Base-by-base conservation (phyloP, 2,329 filamentous ascomycete genomes). In the Talaromyces albobiverticillius region DNA sequence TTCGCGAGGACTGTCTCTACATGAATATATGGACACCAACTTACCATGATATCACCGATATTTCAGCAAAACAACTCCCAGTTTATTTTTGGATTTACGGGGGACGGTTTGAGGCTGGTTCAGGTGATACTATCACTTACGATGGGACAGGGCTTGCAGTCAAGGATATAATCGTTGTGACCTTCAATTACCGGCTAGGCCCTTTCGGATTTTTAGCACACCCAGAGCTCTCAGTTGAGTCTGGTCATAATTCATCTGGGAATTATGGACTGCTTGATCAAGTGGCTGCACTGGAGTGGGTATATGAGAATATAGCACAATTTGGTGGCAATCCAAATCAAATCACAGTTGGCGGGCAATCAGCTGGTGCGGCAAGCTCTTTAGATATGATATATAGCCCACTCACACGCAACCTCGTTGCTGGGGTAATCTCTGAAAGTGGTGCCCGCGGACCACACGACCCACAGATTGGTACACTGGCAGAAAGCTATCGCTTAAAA, bases 311-410 rank as follows among this genome's bases (percentile, higher is more conserved):
- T 46, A 66, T 68, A 40, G 54, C 36, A 3, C 53, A 57, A 14
- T 68, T 68, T 57, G 64, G 64, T 11, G 66, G 65, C 9, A 64
- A 68, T 22, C 59, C 59, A 8, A 53, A 58, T 29, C 60, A 62
- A 9, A 59, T 67, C 4, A 56, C 60, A 14, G 51, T 62, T 2
- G 62, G 62, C 25, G 65, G 66, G 2, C 61, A 68, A 45, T 65
- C 63, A 8, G 58, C 63, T 7, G 63, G 63, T 18, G 61, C 18
- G 18, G 40, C 40, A 10, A 23, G 18, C 18, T 18, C 22, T 20
- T 22, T 20, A 13, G 11, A 18, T 16, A 42, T 23, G 40, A 11
- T 22, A 18, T 20, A 42, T 16, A 42, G 40, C 40, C 40, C 40
- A n/a, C 40, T 42, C 18, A 11, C 40, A 18, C 18, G 22, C 10